These are phyloP conservation scores for Podila clonocystis DNA, from an alignment of 192 early-diverging fungal genomes.

Conservation along the genomic window DNA sequence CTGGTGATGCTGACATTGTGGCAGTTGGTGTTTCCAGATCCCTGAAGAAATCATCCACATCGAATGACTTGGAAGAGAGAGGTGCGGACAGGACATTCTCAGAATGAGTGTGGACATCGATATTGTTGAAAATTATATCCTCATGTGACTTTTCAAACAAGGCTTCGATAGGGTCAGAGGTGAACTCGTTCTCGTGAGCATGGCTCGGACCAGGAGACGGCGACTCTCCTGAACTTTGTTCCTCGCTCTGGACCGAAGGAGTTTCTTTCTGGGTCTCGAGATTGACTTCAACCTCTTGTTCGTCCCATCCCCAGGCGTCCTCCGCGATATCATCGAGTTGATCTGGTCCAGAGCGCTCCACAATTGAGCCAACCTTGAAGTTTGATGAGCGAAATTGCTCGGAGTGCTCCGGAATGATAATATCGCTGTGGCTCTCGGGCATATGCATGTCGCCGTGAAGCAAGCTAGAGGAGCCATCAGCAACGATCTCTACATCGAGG, in stretches of 20 bases:
- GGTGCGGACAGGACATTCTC: too few relatives aligned
- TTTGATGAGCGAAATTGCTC: background rate
- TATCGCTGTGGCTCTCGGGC: too few relatives aligned
- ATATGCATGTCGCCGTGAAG: too few relatives aligned
- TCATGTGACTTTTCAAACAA: background rate
- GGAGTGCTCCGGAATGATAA: too few relatives aligned
- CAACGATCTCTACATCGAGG: background rate
- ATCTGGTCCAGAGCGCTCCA: background rate
- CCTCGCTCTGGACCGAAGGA: background rate
- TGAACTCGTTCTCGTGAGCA: background rate
- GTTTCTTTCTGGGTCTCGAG: conserved; percentile 9
- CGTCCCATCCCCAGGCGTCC: conserved; percentile 50
- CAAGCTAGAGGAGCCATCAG: too few relatives aligned
- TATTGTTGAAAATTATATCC: background rate
- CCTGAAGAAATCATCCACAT: conserved; percentile 9
- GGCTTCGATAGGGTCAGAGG: background rate
- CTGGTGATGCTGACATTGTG: background rate
- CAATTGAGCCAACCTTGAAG: conserved; percentile 10
- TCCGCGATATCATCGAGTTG: conserved; percentile 1
- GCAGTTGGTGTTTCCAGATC: background rate
- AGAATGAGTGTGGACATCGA: background rate
- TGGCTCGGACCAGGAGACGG: background rate
- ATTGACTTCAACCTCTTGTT: conserved; percentile 15
- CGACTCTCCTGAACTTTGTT: background rate
- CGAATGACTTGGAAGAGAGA: background rate